phyloP scores from a whole-genome alignment of 176 grass and related monocot species.

The Juncus effusus region DNA sequence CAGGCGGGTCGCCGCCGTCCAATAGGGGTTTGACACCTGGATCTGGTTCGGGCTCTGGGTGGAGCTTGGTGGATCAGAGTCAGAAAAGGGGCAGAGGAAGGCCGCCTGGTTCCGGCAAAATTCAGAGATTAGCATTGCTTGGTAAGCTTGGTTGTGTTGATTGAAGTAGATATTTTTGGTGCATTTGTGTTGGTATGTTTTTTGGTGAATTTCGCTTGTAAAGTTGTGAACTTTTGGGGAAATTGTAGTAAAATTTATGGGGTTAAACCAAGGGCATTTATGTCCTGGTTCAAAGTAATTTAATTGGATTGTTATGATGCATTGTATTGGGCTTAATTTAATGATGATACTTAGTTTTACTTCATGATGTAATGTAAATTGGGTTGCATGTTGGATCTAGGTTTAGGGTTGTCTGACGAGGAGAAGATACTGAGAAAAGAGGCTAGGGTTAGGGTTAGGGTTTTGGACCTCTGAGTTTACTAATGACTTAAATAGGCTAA shows the following conservation, averaged over 20 bases:
- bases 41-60: constrained; percentile 39
- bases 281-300: no score
- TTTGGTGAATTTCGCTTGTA: neutral
- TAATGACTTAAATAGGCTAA: no score
- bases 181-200: neutral
- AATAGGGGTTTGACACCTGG: constrained; percentile 44
- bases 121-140: constrained; percentile 75
- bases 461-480: neutral
- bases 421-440: neutral
- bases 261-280: neutral
- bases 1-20: constrained; percentile 37
- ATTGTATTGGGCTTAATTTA: constrained; percentile 11
- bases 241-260: neutral
- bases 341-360: constrained; percentile 1
- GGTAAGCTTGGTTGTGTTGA: constrained; percentile 41
- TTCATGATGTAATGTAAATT: neutral
- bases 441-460: constrained; percentile 2
- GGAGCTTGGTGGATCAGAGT: constrained; percentile 32
- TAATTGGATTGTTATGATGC: no score
- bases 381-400: neutral
- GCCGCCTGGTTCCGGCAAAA: constrained; percentile 77
- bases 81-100: constrained; percentile 77
- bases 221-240: constrained; percentile 1
- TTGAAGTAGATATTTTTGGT: neutral
- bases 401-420: constrained; percentile 5